These are phyloP conservation scores for Fraxinus platypoda DNA, from an alignment of 305 asterid genomes.

Conservation along the genomic window DNA sequence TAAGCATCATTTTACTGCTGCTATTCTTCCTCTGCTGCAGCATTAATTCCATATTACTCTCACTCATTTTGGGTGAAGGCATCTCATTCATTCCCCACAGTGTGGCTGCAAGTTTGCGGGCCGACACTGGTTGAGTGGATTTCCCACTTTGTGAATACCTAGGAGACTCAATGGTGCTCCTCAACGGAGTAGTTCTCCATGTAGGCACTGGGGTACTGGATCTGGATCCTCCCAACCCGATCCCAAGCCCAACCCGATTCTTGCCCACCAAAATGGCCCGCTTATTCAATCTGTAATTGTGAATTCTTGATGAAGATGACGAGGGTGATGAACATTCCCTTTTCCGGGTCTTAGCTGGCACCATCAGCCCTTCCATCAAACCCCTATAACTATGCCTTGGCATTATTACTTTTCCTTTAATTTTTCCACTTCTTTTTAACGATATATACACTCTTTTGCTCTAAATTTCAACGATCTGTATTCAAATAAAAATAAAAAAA, in stretches of 20 bases:
- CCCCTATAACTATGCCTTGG: constrained; percentile 46
- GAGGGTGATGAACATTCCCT: constrained; percentile 86
- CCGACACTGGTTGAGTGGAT: constrained; percentile 72
- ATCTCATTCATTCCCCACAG: constrained; percentile 90
- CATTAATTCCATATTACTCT: constrained; percentile 35
- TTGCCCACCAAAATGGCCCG: constrained; percentile 75
- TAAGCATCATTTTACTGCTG: constrained; percentile 34
- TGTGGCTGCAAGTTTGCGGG: constrained; percentile 85
- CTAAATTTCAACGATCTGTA: constrained; percentile 19
- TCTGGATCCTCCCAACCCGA: constrained; percentile 67
- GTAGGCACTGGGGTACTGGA: constrained; percentile 83
- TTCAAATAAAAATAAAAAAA: not conserved
- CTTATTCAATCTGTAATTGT: constrained; percentile 59
- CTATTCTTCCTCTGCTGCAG: constrained; percentile 36
- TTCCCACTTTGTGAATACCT: constrained; percentile 56
- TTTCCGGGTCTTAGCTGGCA: constrained; percentile 80
- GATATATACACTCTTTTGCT: not conserved
- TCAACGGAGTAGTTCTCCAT: constrained; percentile 70
- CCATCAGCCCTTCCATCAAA: constrained; percentile 44
- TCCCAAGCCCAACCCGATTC: constrained; percentile 46
- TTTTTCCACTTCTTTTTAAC: not conserved
- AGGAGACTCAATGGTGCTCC: constrained; percentile 58
- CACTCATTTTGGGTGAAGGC: constrained; percentile 64
- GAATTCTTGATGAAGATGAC: constrained; percentile 72
- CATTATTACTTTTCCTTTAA: constrained; percentile 28